Conservation (phyloP, 352 stramenopile genomes). For the Detonula confervacea region DNA sequence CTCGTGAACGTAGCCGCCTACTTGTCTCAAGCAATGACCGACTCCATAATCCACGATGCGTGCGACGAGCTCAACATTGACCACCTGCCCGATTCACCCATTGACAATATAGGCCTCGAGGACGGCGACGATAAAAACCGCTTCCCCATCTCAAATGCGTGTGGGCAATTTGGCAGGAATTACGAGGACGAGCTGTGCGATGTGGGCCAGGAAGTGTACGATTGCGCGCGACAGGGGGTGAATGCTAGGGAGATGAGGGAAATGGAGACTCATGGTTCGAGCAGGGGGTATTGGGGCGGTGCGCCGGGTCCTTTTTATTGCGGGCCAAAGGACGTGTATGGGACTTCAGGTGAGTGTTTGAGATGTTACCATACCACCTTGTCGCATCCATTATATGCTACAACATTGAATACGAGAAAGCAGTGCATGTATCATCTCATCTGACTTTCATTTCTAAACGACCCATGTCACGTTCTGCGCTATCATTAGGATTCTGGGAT, state of each 20-base stretch:
- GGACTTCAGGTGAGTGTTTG: constrained; percentile 18
- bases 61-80: constrained; percentile 59
- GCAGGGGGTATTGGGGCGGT: constrained; percentile 27
- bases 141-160: constrained; percentile 63
- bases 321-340: constrained; percentile 38
- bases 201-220: constrained; percentile 25
- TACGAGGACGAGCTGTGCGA: constrained; percentile 53
- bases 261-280: constrained; percentile 35
- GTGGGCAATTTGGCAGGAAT: constrained; percentile 47
- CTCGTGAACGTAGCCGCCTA: too few relatives aligned
- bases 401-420: too few relatives aligned
- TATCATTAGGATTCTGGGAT: constrained; percentile 53
- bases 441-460: too few relatives aligned
- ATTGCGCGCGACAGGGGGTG: constrained; percentile 34
- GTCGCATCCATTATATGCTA: too few relatives aligned
- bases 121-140: constrained; percentile 47
- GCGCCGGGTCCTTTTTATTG: constrained; percentile 52
- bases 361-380: constrained; percentile 1
- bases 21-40: constrained; percentile 50
- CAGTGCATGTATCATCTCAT: too few relatives aligned
- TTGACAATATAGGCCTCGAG: constrained; percentile 37
- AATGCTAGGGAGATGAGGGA: constrained; percentile 21
- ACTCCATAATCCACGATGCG: constrained; percentile 61
- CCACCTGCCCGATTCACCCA: constrained; percentile 20
- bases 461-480: not conserved